A percentile compares a stretch with the other conserved stretches of the same genome.
Conservation (phyloP, 1,139 yeast species). For the Yamadazyma sp. region DNA sequence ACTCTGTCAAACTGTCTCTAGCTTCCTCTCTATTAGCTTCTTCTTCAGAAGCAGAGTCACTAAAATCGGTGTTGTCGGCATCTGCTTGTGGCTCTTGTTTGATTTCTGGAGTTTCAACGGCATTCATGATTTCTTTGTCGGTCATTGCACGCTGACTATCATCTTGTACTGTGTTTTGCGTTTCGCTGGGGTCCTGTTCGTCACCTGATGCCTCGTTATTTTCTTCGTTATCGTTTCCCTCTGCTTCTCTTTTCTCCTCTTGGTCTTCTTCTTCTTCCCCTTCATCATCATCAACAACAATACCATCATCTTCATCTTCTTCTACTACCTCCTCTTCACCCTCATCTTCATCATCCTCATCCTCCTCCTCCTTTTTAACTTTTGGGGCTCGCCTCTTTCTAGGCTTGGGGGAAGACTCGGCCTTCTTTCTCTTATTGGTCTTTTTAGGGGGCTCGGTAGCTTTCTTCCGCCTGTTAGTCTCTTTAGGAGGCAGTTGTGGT, state of each 20-base stretch:
- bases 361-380: slow-evolving; percentile 3
- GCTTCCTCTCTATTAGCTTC: background rate
- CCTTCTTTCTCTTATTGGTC: slow-evolving; percentile 3
- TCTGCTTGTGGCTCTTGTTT: background rate
- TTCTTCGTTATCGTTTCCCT: too few species aligned
- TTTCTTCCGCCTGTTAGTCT: slow-evolving; percentile 3
- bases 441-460: too few species aligned
- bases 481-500: background rate
- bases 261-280: background rate
- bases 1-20: slow-evolving; percentile 10
- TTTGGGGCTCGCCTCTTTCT: background rate
- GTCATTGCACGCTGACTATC: background rate
- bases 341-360: background rate
- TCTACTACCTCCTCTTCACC: background rate
- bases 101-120: background rate
- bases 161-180: background rate
- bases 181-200: background rate
- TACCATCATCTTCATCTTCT: background rate
- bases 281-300: background rate
- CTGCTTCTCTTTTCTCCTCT: background rate
- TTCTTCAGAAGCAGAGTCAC: background rate
- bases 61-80: background rate
- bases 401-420: background rate
- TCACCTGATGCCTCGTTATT: background rate
- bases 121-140: background rate